Evolutionary conservation across 2,329 filamentous ascomycete genomes (phyloP).

Genomic region (Alternaria brassicicola): DNA sequence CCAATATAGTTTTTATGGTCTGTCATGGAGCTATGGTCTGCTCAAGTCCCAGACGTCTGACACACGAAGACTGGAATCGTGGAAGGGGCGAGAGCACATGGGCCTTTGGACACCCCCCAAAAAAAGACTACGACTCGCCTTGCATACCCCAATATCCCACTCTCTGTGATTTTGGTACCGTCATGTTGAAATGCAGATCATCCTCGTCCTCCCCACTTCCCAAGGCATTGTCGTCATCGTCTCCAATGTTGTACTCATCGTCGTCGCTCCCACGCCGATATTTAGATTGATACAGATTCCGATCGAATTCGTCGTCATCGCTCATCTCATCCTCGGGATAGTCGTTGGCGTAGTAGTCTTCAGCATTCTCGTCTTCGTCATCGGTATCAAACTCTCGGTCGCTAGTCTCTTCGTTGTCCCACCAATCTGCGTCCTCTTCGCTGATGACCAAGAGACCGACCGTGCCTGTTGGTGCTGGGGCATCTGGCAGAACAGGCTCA

Average conservation of each 20-base stretch:
- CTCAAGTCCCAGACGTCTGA: not conserved
- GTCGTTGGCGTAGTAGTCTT: slow-evolving; percentile 79
- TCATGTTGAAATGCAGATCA: slow-evolving; percentile 39
- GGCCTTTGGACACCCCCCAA: not conserved
- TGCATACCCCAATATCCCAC: slow-evolving; percentile 35
- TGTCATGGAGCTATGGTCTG: not conserved
- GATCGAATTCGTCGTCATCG: slow-evolving; percentile 69
- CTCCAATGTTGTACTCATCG: slow-evolving; percentile 44
- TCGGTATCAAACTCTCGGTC: slow-evolving; percentile 64
- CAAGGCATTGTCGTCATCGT: slow-evolving; percentile 23
- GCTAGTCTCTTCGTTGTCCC: slow-evolving; percentile 62
- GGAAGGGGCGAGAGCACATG: not conserved
- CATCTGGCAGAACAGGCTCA: slow-evolving; percentile 48
- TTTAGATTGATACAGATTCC: slow-evolving; percentile 48
- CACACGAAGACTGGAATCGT: not conserved
- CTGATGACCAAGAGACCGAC: slow-evolving; percentile 57
- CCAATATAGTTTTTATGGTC: not conserved
- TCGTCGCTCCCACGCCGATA: slow-evolving; percentile 51
- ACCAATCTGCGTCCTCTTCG: slow-evolving; percentile 61
- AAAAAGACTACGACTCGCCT: slow-evolving; percentile 14
- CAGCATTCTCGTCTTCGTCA: slow-evolving; percentile 70
- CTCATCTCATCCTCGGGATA: slow-evolving; percentile 81
- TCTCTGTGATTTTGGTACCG: slow-evolving; percentile 29
- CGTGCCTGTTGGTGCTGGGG: slow-evolving; percentile 35
- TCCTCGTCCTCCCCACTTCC: slow-evolving; percentile 40